A percentile compares a stretch with the other conserved stretches of the same genome.
Evolutionary conservation across 352 stramenopile genomes (phyloP).

Genomic region (Peronospora belbahrii): DNA sequence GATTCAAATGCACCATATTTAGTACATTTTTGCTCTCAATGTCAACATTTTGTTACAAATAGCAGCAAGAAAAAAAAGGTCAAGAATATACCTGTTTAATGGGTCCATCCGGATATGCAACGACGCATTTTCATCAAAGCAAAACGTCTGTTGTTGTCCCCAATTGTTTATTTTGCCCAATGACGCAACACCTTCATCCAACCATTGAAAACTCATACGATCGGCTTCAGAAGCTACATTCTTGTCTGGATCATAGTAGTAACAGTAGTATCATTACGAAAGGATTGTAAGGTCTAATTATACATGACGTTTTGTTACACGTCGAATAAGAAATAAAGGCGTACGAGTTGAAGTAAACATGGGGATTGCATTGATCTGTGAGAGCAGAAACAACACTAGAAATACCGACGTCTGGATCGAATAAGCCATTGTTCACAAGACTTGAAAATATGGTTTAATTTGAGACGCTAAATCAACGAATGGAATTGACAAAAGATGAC

Average conservation of each 20-base stretch:
- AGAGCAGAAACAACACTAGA: constrained; percentile 10
- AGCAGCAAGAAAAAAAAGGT: no score
- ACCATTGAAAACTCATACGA: constrained; percentile 33
- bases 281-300: background rate
- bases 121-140: constrained; percentile 71
- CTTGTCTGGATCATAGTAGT: constrained; percentile 5
- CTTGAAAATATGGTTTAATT: no score
- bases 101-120: constrained; percentile 64
- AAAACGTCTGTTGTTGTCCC: constrained; percentile 59
- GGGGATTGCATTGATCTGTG: no score
- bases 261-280: no score
- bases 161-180: constrained; percentile 35
- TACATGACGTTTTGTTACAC: no score
- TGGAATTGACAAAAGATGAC: no score
- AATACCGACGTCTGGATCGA: constrained; percentile 17
- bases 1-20: constrained; percentile 1
- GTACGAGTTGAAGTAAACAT: constrained; percentile 3
- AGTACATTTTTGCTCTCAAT: no score
- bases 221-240: constrained; percentile 24
- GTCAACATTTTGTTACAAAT: no score
- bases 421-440: constrained; percentile 23
- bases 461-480: no score
- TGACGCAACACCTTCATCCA: constrained; percentile 48
- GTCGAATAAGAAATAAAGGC: background rate
- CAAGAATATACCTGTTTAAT: constrained; percentile 46